phyloP scores from a whole-genome alignment of 345 rosid species.

The Anastatica hierochuntica region DNA sequence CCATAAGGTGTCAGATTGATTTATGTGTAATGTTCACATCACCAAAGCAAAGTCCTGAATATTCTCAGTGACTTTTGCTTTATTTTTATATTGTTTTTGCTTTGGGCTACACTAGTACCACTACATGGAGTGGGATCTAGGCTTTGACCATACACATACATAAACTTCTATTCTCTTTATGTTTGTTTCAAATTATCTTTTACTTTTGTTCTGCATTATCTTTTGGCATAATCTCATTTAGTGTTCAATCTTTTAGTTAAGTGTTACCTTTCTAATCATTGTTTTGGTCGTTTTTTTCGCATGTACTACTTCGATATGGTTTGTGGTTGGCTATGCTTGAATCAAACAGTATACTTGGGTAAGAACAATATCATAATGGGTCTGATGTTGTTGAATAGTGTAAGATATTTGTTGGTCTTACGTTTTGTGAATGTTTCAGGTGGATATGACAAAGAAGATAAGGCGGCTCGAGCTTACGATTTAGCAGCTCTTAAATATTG shows the following conservation, averaged over 20 bases:
- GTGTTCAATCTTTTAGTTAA: not conserved
- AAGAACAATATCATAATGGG: conserved; percentile 20
- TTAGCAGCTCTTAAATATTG: conserved; percentile 96
- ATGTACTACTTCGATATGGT: conserved; percentile 13
- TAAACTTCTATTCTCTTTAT: not conserved
- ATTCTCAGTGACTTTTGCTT: conserved; percentile 32
- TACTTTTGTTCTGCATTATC: conserved; percentile 23
- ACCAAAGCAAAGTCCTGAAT: conserved; percentile 30
- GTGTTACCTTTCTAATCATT: not conserved
- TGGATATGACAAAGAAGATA: conserved; percentile 97
- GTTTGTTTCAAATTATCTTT: conserved; percentile 3
- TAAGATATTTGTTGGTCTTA: too few relatives aligned
- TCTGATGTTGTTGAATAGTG: not conserved
- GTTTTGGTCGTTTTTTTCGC: not conserved
- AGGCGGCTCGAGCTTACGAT: conserved; percentile 95
- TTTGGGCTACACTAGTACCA: conserved; percentile 20
- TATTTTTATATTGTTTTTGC: conserved; percentile 16
- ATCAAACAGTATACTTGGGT: conserved; percentile 87
- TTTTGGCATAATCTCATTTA: too few relatives aligned
- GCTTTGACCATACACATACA: conserved; percentile 22
- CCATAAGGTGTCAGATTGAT: conserved; percentile 32
- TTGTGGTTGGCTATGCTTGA: conserved; percentile 8
- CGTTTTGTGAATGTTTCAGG: conserved; percentile 37
- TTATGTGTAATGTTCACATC: conserved; percentile 30
- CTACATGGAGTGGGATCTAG: conserved; percentile 24